Conservation (phyloP, 768 basidiomycete genomes). For the Trametes maxima region DNA sequence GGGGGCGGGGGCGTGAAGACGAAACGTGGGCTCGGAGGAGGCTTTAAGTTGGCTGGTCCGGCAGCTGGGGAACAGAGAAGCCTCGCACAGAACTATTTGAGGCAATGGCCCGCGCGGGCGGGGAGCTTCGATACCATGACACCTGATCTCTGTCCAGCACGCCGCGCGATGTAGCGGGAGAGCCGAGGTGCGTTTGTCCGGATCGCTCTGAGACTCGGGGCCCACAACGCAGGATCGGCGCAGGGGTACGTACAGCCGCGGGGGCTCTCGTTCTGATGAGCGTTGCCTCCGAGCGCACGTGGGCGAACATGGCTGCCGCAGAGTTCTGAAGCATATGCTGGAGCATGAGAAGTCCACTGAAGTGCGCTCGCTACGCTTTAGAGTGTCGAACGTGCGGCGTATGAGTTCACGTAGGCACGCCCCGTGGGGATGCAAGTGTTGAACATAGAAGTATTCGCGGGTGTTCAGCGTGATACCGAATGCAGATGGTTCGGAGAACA, state of each 20-base stretch:
- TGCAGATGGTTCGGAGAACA: background rate
- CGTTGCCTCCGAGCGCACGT: constrained; percentile 12
- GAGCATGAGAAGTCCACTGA: background rate
- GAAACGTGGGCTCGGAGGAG: background rate
- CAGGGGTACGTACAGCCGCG: background rate
- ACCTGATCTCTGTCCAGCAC: constrained; percentile 2
- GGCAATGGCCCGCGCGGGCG: constrained; percentile 12
- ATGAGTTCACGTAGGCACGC: background rate
- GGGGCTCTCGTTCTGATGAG: background rate
- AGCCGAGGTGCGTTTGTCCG: background rate
- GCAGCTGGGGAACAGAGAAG: constrained; percentile 21
- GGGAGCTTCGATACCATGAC: constrained; percentile 17
- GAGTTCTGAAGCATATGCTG: background rate
- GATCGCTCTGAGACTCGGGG: background rate
- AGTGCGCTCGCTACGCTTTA: background rate
- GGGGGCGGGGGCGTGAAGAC: constrained; percentile 9
- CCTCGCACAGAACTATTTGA: constrained; percentile 19
- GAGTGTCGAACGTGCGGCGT: background rate
- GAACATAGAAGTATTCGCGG: background rate
- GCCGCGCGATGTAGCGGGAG: background rate
- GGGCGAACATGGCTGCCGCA: background rate
- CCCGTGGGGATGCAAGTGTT: background rate
- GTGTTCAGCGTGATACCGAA: background rate
- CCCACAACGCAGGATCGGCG: constrained; percentile 1
- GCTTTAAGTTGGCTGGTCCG: constrained; percentile 22